A percentile compares a stretch with the other conserved stretches of the same genome.
Conservation (phyloP, 2,329 filamentous ascomycete genomes). For the Cladosporium sp. region DNA sequence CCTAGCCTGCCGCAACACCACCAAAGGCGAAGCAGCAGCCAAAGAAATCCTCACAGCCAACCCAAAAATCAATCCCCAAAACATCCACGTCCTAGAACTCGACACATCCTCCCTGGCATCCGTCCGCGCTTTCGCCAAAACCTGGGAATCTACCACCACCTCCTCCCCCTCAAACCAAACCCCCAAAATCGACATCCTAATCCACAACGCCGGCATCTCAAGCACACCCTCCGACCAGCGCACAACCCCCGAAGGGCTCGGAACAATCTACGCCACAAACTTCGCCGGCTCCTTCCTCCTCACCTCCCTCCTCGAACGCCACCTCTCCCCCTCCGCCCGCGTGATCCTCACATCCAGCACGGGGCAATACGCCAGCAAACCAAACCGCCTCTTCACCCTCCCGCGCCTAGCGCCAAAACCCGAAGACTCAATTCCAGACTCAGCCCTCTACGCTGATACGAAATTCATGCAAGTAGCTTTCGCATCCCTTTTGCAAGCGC, state of each 20-base stretch:
- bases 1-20: slow-evolving; percentile 13
- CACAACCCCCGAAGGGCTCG: slow-evolving; percentile 19
- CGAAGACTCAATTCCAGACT: neutral
- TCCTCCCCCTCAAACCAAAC: neutral
- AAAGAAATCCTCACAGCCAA: slow-evolving; percentile 1
- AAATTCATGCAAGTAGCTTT: slow-evolving; percentile 18
- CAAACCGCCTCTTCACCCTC: neutral
- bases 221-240: slow-evolving; percentile 8
- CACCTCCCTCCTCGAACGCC: slow-evolving; percentile 18
- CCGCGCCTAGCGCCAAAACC: neutral
- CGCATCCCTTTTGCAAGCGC: slow-evolving; percentile 11
- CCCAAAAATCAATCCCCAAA: neutral
- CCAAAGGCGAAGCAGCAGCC: slow-evolving; percentile 12
- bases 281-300: slow-evolving; percentile 22
- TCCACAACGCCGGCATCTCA: slow-evolving; percentile 36
- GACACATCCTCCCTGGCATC: slow-evolving; percentile 16
- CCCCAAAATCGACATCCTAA: slow-evolving; percentile 30
- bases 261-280: slow-evolving; percentile 20
- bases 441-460: slow-evolving; percentile 14
- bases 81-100: slow-evolving; percentile 23
- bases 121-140: slow-evolving; percentile 20
- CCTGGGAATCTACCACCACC: slow-evolving; percentile 22
- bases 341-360: slow-evolving; percentile 19
- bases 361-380: slow-evolving; percentile 14
- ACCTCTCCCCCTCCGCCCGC: slow-evolving; percentile 16